phyloP scores from a whole-genome alignment of 75 land plant genomes.

The Cupressus sempervirens region DNA sequence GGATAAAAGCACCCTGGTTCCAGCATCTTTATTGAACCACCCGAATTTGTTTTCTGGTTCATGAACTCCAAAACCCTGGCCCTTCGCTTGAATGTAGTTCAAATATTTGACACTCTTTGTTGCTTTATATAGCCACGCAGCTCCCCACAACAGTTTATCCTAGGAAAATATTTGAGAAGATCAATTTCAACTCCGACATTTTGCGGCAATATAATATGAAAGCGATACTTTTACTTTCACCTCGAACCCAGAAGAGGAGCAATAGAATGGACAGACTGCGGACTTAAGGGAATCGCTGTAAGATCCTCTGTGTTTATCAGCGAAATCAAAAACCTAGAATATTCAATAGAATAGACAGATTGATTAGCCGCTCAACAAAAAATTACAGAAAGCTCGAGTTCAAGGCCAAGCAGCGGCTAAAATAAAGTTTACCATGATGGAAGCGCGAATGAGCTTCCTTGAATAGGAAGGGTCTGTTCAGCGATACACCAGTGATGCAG shows the following conservation, averaged over 20 bases:
- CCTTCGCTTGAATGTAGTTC: no score
- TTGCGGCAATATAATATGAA: not conserved
- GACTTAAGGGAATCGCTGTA: conserved; percentile 62
- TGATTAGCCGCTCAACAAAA: not conserved
- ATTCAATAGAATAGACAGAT: not conserved
- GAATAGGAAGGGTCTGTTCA: conserved; percentile 28
- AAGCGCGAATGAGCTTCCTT: conserved; percentile 42
- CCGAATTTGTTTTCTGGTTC: no score
- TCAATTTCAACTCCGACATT: not conserved
- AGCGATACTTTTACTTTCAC: conserved; percentile 25
- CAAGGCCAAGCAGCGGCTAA: not conserved
- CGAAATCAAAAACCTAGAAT: conserved; percentile 78
- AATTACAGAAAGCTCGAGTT: not conserved
- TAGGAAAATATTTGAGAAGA: not conserved
- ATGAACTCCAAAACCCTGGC: no score
- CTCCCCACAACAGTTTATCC: conserved; percentile 99
- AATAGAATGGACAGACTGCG: conserved; percentile 80
- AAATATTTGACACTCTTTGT: no score
- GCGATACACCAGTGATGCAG: conserved; percentile 41
- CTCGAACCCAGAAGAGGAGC: conserved; percentile 83
- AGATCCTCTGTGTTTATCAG: conserved; percentile 74
- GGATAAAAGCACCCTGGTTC: no score
- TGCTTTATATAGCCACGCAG: conserved; percentile 71
- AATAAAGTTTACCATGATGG: conserved; percentile 53
- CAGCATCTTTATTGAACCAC: no score